These are phyloP conservation scores for Mitragyna speciosa DNA, from an alignment of 257 asterid species.

Conservation along the genomic window DNA sequence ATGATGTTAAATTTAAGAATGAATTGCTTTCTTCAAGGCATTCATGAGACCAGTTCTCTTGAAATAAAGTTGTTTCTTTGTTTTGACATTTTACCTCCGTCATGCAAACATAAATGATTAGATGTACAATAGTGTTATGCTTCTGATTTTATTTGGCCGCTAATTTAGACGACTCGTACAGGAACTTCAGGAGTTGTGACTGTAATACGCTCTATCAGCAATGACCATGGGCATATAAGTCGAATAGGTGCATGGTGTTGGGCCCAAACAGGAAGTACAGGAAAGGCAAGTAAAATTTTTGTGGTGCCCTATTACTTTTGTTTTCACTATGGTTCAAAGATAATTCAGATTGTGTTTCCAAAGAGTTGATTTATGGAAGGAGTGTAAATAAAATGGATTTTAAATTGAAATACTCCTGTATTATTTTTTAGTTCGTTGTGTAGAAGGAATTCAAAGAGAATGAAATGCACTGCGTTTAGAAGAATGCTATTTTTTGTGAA, in stretches of 20 bases:
- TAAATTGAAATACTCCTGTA: no score
- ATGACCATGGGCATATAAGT: conserved; percentile 77
- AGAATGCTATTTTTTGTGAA: no score
- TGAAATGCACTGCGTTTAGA: no score
- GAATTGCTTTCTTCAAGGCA: neutral
- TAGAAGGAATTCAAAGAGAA: no score
- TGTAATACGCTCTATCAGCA: conserved; percentile 82
- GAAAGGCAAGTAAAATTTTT: conserved; percentile 69
- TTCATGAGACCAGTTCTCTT: neutral
- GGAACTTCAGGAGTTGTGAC: conserved; percentile 92
- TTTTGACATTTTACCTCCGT: neutral
- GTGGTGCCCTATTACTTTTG: neutral
- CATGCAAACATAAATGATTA: neutral
- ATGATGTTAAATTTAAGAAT: conserved; percentile 25
- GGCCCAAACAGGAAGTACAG: conserved; percentile 85
- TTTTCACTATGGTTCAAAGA: no score
- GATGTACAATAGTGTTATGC: neutral
- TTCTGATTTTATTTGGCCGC: neutral
- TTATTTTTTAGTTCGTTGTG: no score
- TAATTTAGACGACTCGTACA: conserved; percentile 27
- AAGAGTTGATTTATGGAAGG: no score
- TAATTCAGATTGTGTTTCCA: no score
- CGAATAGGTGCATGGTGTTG: conserved; percentile 88
- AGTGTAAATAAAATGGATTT: no score
- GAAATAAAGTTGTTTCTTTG: neutral